Percentiles rank a stretch among this genome's conserved stretches.
Evolutionary conservation across 257 asterid species (phyloP).

Genomic region (Plantago elongata): DNA sequence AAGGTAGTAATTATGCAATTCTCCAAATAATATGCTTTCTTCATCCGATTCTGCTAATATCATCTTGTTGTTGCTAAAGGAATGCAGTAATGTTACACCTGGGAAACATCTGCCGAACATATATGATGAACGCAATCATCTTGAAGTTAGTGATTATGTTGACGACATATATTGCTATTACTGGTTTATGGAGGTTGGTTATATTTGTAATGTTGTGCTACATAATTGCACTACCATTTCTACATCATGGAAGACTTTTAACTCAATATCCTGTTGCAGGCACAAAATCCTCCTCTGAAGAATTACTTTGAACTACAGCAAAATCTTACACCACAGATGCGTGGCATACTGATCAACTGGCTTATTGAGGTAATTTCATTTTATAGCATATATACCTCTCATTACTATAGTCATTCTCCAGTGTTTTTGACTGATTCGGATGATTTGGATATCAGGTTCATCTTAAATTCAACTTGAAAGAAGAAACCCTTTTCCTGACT

Average conservation of each 20-base stretch:
- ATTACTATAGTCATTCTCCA: constrained; percentile 11
- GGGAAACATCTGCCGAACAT: constrained; percentile 58
- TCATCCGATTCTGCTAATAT: constrained; percentile 14
- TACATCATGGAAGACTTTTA: constrained; percentile 7
- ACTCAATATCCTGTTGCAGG: constrained; percentile 34
- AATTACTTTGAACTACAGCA: constrained; percentile 54
- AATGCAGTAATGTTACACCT: constrained; percentile 27
- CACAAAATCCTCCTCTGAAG: constrained; percentile 50
- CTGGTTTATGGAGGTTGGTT: constrained; percentile 90
- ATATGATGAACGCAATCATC: constrained; percentile 75
- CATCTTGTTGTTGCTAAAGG: constrained; percentile 41
- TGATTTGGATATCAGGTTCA: constrained; percentile 57
- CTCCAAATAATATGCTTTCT: constrained; percentile 6
- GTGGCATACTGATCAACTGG: constrained; percentile 93
- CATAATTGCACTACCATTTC: not conserved
- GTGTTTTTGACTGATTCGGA: constrained; percentile 7
- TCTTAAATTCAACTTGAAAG: constrained; percentile 74
- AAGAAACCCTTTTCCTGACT: constrained; percentile 87
- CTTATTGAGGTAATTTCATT: constrained; percentile 64
- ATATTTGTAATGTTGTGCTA: not conserved
- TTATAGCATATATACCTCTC: constrained; percentile 11
- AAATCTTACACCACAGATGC: constrained; percentile 78
- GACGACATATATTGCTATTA: constrained; percentile 88
- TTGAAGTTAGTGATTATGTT: constrained; percentile 84
- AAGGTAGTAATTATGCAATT: constrained; percentile 41